These are phyloP conservation scores for Cyclocybe aegerita DNA, from an alignment of 768 basidiomycete species.

Conservation along the genomic window DNA sequence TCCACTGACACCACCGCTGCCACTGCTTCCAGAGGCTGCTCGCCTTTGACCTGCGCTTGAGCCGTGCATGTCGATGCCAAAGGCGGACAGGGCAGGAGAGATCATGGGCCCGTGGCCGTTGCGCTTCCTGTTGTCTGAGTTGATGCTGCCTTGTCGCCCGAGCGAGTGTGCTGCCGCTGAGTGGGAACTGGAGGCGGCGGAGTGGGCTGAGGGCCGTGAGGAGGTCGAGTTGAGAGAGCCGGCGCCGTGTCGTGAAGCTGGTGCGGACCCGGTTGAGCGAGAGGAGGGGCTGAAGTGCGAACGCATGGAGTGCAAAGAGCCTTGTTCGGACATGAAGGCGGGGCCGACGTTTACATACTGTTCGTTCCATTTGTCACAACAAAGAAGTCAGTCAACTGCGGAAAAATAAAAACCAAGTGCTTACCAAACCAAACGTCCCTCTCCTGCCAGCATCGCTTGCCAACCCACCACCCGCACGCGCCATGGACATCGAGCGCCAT, in stretches of 20 bases:
- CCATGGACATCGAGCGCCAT: constrained; percentile 57
- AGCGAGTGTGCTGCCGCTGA: constrained; percentile 35
- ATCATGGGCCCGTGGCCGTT: constrained; percentile 17
- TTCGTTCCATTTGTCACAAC: neutral
- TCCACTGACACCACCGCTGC: too few relatives aligned
- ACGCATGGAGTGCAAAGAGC: constrained; percentile 63
- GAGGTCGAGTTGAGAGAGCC: constrained; percentile 52
- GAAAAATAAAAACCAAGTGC: constrained; percentile 22
- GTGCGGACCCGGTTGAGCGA: constrained; percentile 53
- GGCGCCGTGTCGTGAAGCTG: constrained; percentile 43
- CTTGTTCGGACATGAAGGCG: constrained; percentile 53
- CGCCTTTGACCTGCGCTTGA: constrained; percentile 15
- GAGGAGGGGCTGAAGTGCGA: constrained; percentile 53
- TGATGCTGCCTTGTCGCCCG: constrained; percentile 51
- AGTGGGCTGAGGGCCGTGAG: constrained; percentile 50
- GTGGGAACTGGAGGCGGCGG: constrained; percentile 28
- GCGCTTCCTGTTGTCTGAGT: constrained; percentile 47
- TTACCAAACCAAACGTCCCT: constrained; percentile 64
- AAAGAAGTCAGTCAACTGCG: constrained; percentile 4
- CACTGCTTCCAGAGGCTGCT: neutral
- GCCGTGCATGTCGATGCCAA: constrained; percentile 31
- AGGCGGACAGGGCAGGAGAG: constrained; percentile 53
- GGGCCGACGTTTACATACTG: constrained; percentile 42
- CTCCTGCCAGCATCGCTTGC: constrained; percentile 35
- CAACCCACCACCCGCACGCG: constrained; percentile 18